Conservation (phyloP, 2,329 filamentous ascomycete species). For the Colletotrichum sp. region DNA sequence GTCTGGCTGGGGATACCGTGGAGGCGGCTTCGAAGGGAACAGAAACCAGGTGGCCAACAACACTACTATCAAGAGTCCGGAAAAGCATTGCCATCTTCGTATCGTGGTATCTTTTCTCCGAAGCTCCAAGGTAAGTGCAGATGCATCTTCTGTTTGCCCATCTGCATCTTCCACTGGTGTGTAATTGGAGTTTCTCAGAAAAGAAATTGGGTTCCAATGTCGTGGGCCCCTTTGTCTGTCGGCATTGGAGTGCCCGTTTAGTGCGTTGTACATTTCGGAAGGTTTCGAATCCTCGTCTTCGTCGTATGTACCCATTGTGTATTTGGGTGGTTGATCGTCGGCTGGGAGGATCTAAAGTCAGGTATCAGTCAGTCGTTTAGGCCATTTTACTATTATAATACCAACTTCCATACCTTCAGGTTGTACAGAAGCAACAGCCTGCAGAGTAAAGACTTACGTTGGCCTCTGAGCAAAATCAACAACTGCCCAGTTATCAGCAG, state of each 20-base stretch:
- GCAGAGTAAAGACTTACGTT: not conserved
- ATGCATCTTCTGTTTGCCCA: not conserved
- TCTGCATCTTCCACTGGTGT: not conserved
- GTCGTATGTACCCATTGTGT: not conserved
- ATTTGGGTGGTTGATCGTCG: fast-evolving
- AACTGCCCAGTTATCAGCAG: not conserved
- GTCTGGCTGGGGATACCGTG: not conserved
- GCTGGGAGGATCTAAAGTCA: not conserved
- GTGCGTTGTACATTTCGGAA: not conserved
- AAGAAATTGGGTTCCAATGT: not conserved
- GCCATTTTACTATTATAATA: not conserved
- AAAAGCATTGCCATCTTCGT: not conserved
- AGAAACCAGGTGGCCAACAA: not conserved
- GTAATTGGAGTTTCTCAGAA: not conserved
- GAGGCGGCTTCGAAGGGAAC: not conserved
- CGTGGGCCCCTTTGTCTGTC: not conserved
- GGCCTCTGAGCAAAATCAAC: not conserved
- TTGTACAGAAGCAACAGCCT: not conserved
- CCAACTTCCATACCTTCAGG: fast-evolving
- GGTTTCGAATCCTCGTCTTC: not conserved
- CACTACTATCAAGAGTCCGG: not conserved
- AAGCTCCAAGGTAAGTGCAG: not conserved
- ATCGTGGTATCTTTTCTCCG: not conserved
- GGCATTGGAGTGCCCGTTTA: not conserved
- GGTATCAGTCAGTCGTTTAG: no score